Conservation (phyloP, 2,329 filamentous ascomycete species). For the Penicillium sp. region DNA sequence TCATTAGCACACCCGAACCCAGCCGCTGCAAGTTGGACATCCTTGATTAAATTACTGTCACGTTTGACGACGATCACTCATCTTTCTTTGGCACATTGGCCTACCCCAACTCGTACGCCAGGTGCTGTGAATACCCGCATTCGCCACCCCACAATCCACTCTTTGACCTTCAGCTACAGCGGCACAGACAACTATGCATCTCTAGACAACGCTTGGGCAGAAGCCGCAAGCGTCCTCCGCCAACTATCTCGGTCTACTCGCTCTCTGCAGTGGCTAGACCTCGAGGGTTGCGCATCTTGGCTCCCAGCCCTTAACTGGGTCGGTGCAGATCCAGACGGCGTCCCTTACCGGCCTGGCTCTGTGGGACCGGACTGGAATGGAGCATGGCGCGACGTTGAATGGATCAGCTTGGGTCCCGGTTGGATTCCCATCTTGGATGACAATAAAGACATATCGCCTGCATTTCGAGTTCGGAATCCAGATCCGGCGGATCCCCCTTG, state of each 20-base stretch:
- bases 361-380: constrained; percentile 49
- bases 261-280: constrained; percentile 62
- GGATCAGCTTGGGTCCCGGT: constrained; percentile 45
- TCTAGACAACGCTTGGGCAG: constrained; percentile 57
- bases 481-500: constrained; percentile 14
- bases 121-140: constrained; percentile 52
- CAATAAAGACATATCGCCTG: not conserved
- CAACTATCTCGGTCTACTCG: constrained; percentile 58
- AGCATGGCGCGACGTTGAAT: constrained; percentile 48
- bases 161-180: constrained; percentile 45
- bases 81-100: constrained; percentile 65
- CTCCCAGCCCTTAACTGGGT: constrained; percentile 53
- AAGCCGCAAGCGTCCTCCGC: constrained; percentile 58
- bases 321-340: constrained; percentile 29
- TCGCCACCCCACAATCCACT: constrained; percentile 40
- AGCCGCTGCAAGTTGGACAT: constrained; percentile 54
- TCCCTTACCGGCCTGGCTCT: constrained; percentile 20
- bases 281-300: constrained; percentile 63
- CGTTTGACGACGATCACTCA: constrained; percentile 61
- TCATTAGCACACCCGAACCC: constrained; percentile 57
- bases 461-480: constrained; percentile 15
- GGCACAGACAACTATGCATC: constrained; percentile 50
- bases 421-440: constrained; percentile 37
- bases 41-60: constrained; percentile 56
- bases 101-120: constrained; percentile 59